These are phyloP conservation scores for Detonula confervacea DNA, from an alignment of 352 stramenopile species.

Conservation along the genomic window DNA sequence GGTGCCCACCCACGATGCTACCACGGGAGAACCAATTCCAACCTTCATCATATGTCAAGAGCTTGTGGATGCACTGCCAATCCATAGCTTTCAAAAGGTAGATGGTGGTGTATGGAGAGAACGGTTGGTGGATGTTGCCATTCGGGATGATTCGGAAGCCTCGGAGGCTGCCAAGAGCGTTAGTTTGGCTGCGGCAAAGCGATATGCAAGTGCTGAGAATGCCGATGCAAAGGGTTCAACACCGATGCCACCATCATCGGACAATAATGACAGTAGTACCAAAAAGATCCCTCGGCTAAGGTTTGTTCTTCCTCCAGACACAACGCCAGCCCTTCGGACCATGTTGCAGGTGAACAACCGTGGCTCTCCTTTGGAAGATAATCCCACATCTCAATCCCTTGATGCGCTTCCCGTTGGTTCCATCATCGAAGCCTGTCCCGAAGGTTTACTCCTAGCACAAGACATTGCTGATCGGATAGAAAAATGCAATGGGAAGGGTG, in stretches of 20 bases:
- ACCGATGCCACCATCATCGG: background rate
- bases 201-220: slow-evolving; percentile 35
- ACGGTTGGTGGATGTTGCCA: slow-evolving; percentile 90
- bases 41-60: slow-evolving; percentile 93
- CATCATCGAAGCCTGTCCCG: slow-evolving; percentile 93
- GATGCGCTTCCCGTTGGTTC: slow-evolving; percentile 83
- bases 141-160: slow-evolving; percentile 82
- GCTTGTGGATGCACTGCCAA: slow-evolving; percentile 93
- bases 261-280: too few species aligned
- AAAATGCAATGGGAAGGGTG: slow-evolving; percentile 85
- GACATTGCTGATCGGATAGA: slow-evolving; percentile 91
- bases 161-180: slow-evolving; percentile 34
- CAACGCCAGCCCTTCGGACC: slow-evolving; percentile 90
- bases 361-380: slow-evolving; percentile 41
- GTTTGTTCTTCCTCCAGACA: slow-evolving; percentile 92
- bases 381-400: slow-evolving; percentile 32
- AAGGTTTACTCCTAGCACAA: slow-evolving; percentile 90
- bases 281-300: slow-evolving; percentile 88
- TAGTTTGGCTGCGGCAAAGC: slow-evolving; percentile 18
- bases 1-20: slow-evolving; percentile 80
- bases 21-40: slow-evolving; percentile 86
- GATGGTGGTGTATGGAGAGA: slow-evolving; percentile 91
- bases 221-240: background rate
- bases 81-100: slow-evolving; percentile 96
- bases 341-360: slow-evolving; percentile 66